Evolutionary conservation across 2,329 filamentous ascomycete genomes (phyloP).

Genomic region (Cladosporium sphaerospermum): DNA sequence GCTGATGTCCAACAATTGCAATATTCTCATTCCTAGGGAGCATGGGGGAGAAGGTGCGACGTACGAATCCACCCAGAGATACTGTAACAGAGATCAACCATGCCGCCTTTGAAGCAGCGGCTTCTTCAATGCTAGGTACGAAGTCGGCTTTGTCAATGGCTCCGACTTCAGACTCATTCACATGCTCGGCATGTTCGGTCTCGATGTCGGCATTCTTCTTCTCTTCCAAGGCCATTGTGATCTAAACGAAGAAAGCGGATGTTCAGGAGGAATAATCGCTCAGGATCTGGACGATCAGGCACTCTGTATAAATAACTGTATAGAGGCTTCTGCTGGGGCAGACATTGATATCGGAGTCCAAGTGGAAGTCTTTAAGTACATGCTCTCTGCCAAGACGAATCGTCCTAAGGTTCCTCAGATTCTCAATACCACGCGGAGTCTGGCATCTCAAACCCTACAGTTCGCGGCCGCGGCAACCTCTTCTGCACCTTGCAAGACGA

Average conservation of each 20-base stretch:
- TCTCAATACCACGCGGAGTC: too few relatives aligned
- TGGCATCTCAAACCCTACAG: too few relatives aligned
- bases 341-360: not conserved
- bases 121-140: constrained; percentile 33
- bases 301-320: not conserved
- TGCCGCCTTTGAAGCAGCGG: constrained; percentile 34
- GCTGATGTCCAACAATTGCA: not conserved
- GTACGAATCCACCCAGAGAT: constrained; percentile 29
- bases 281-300: not conserved
- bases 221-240: not conserved
- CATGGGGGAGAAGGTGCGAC: not conserved
- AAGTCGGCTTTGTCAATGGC: constrained; percentile 18
- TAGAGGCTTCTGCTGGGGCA: not conserved
- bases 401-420: not conserved
- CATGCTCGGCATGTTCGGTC: constrained; percentile 10
- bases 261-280: not conserved
- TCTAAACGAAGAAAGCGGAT: not conserved
- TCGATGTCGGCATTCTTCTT: constrained; percentile 4
- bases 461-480: not conserved
- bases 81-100: constrained; percentile 36
- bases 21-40: not conserved
- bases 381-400: not conserved
- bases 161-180: not conserved
- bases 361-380: not conserved
- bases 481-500: not conserved